Evolutionary conservation across 2,329 filamentous ascomycete species (phyloP), one percentile per base, ranked within the genome.

Genomic region (Cylindrodendrum hubeiense): DNA sequence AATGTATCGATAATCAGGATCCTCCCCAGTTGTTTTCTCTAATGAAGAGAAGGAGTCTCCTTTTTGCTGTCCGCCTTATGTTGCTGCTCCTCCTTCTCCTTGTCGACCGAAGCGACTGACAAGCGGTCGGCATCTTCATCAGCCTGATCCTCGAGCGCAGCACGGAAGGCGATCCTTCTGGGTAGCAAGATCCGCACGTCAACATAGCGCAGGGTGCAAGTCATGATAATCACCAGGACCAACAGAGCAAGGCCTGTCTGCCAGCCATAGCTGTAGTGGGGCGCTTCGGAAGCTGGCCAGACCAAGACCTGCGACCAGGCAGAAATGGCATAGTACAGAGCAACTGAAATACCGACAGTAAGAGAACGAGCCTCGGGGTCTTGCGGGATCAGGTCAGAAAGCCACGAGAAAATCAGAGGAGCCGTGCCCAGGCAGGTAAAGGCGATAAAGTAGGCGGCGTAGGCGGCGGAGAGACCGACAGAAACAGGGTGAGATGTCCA

Each of bases 381-480:
- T 21, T 66, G 60, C 5, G 64, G 64, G 21, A 65, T 67, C 22
- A 43, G 52, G 12, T 37, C 57, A 4, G 59, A 60, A 8, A 62
- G 22, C 58, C 47, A 47, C 2, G 47, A 46, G 17, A 72, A 85
- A 73, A 70, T 87, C 84, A 2, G 83, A 81, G 5, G 87, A 70
- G 85, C 85, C 85, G 1, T 84, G 79, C 70, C 79, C n/a, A 60
- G 37, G 15, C 55, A 60, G 3, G 79, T 12, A 84, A 75, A 67
- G 0, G 81, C 79, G 69, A 87, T 83, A 67, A 87, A 86, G 65
- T 86, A 86, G 47, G 81, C 81, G 3, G 84, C 83, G 65, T 87
- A 87, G 1, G 84, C 85, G 3, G 81, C 81, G 0, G 80, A 79
- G 1, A 87, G 60, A 0, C 81, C 77, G 1, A 83, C 82, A 0